Evolutionary conservation across 176 grass and related monocot species (phyloP), one percentile per base, ranked within the genome.

Genomic region (Saccharum officinarum): DNA sequence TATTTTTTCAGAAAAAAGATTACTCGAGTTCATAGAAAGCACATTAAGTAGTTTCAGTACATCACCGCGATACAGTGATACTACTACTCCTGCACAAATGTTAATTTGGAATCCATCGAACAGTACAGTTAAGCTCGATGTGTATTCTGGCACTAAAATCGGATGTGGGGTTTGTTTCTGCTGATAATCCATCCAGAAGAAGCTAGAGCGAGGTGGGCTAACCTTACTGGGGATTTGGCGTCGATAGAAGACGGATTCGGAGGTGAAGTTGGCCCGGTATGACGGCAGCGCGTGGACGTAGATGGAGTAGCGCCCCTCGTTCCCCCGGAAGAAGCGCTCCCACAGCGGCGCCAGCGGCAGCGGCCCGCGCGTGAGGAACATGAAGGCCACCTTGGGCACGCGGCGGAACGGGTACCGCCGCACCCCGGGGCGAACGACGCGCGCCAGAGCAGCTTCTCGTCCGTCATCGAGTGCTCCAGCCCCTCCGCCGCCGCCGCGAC

Each of bases 311-410:
- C 61, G 87, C 4, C 90, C 93, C 7, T 99, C 50, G 70, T 99
- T 71, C 8, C 93, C 93, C 15, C 84, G 81, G 63, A 99, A 99
- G 82, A 91, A 96, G 44, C 80, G 87, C 75, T 99, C 93, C 97
- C 93, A 99, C 23, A 99, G 84, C 28, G 92, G 97, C 17, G 92
- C 88, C 10, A 99, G 86, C 62, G 93, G 97, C 2, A 99, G 78
- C 22, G 93, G 90, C 36, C 97, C 97, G 40, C 90, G 89, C 73
- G 90, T 99, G 81, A 99, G 91, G 85, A 99, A 99, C 97, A 99
- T 96, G 75, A 96, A 99, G 17, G 97, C 97, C 30, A 96, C 57
- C 74, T 92, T 99, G 57, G 90, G 93, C 79, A 87, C 76, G 71
- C 93, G 92, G 30, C 18, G 46, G 45, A 92, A 99, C 80, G 93